Base-by-base conservation (phyloP, 306 rosid species). In the Fagus crenata region DNA sequence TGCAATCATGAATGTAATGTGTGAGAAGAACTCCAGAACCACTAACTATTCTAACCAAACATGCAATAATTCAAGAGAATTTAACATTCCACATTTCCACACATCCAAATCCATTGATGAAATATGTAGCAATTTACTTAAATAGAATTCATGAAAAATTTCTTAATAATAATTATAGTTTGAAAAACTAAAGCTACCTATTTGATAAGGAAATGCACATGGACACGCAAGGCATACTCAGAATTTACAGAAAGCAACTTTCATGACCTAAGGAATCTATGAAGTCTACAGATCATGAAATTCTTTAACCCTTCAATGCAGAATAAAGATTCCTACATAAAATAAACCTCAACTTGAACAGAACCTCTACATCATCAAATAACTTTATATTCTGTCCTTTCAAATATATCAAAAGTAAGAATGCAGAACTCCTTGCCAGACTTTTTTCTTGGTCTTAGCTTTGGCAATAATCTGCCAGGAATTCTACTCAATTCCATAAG, bases 1-100 rank as follows among this genome's bases (percentile, higher is more conserved):
- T 95, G 91, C 85, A 86, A 79, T 74, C 12, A 80, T 31, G 65
- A 75, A 76, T 74, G 84, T 40, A 28, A 1, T 3, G 28, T 40
- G 78, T 53, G 77, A 82, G 15, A 68, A 82, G 15, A 68, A 58
- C 18, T 46, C 14, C 69, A 63, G 69, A 63, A 63, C 37, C 42
- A 33, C 9, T 33, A 6, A 3, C 43, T 17, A 5, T 32, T 63
- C 43, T 63, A 63, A 63, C 14, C 42, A 63, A 63, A 6, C 43
- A 63, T n/a, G 42, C 4, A 6, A 35, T 36, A 63, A 36, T 63
- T 35, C 14, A 46, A 9, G 51, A 46, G 51, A 46, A 9, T 9
- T 46, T 46, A 46, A 46, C 14, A 46, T 14, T 46, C 51, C 51
- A 9, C 51, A 46, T 13, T 14, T 46, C 51, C 51, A 9, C 51